Percentiles rank a stretch among this genome's conserved stretches.
Conservation (phyloP, 2,329 filamentous ascomycete genomes). For the Penicillium corylophilum region DNA sequence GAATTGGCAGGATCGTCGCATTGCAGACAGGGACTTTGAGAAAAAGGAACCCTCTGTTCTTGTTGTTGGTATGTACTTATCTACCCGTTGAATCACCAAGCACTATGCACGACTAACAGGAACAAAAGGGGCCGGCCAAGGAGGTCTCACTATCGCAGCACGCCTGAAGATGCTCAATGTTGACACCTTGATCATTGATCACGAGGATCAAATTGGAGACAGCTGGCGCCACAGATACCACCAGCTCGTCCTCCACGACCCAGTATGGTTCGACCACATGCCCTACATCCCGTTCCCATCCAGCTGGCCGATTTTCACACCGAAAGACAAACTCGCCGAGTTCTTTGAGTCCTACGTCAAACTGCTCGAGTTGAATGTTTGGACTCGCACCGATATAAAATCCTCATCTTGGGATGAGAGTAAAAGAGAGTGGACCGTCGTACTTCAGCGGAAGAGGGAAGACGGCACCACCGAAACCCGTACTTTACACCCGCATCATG, state of each 20-base stretch:
- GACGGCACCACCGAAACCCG: conserved; percentile 48
- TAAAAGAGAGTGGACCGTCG: conserved; percentile 56
- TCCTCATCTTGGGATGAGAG: conserved; percentile 53
- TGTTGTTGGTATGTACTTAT: conserved; percentile 54
- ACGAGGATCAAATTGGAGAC: conserved; percentile 59
- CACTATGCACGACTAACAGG: conserved; percentile 6
- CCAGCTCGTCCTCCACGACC: conserved; percentile 67
- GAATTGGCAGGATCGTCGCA: conserved; percentile 61
- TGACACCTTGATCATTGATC: conserved; percentile 58
- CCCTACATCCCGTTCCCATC: conserved; percentile 65
- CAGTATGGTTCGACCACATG: conserved; percentile 57
- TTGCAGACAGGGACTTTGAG: conserved; percentile 50
- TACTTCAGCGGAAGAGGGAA: conserved; percentile 45
- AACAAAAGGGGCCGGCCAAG: conserved; percentile 58
- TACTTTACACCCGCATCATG: conserved; percentile 60
- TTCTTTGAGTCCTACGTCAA: conserved; percentile 67
- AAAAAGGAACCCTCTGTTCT: conserved; percentile 58
- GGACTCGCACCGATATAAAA: conserved; percentile 55
- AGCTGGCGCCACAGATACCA: conserved; percentile 65
- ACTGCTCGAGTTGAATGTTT: conserved; percentile 67
- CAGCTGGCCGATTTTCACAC: conserved; percentile 68
- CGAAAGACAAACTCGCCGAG: conserved; percentile 69
- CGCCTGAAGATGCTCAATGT: conserved; percentile 61
- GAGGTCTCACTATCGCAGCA: conserved; percentile 58
- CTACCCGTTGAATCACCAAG: neutral